phyloP scores from a whole-genome alignment of 768 basidiomycete species.

The Dacryopinax primogenitus region DNA sequence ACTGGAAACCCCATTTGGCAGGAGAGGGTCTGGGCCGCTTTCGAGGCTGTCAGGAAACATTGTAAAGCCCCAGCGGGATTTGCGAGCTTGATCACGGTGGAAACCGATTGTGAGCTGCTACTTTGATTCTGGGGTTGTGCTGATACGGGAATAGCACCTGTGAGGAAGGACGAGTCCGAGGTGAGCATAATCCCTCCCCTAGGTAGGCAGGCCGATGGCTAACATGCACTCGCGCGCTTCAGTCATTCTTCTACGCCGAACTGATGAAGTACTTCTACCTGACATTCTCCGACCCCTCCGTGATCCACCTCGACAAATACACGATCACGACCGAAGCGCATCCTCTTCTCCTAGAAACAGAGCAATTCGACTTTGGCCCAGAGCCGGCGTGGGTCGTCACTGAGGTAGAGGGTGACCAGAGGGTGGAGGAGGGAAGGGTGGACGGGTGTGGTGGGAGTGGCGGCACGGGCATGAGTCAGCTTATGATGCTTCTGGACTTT shows the following conservation, averaged over 20 bases:
- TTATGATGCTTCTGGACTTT: constrained; percentile 6
- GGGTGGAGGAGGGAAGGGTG: not conserved
- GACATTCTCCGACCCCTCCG: constrained; percentile 4
- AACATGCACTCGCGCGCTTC: not conserved
- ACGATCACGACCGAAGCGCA: constrained; percentile 57
- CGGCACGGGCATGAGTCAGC: not conserved
- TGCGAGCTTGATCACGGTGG: not conserved
- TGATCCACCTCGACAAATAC: constrained; percentile 9
- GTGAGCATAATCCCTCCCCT: not conserved
- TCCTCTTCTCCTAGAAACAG: constrained; percentile 31
- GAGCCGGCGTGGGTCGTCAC: not conserved
- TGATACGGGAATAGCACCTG: not conserved
- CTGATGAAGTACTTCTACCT: constrained; percentile 11
- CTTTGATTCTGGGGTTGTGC: not conserved
- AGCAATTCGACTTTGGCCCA: not conserved
- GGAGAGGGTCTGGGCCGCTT: constrained; percentile 6
- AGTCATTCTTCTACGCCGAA: constrained; percentile 11
- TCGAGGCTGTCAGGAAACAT: not conserved
- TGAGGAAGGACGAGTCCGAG: constrained; percentile 3
- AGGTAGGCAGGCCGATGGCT: not conserved
- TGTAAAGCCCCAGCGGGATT: constrained; percentile 1
- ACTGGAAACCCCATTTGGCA: not conserved
- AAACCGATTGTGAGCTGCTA: not conserved
- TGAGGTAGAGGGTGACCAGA: not conserved
- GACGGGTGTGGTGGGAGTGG: not conserved